A percentile compares a stretch with the other conserved stretches of the same genome.
Evolutionary conservation across 2,329 filamentous ascomycete genomes (phyloP).

Genomic region (Penicillium sp.): DNA sequence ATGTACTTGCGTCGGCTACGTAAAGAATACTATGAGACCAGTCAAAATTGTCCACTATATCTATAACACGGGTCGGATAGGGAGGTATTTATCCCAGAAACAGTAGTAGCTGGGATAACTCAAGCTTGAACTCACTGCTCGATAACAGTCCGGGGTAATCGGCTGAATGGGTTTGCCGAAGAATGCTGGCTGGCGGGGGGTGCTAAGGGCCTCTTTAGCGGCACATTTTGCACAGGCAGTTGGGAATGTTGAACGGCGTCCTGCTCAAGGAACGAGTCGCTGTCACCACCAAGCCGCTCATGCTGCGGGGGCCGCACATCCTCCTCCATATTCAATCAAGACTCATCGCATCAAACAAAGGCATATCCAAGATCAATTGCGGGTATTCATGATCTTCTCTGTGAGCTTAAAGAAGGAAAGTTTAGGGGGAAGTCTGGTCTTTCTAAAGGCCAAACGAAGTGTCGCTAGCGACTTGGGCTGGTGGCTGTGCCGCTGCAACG

Average conservation of each 20-base stretch:
- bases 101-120: conserved; percentile 4
- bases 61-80: conserved; percentile 3
- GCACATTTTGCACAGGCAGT: conserved; percentile 15
- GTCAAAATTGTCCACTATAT: conserved; percentile 26
- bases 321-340: conserved; percentile 31
- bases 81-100: background rate
- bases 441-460: conserved; percentile 18
- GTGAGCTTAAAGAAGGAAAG: conserved; percentile 16
- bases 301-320: conserved; percentile 26
- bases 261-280: conserved; percentile 16
- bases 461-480: conserved; percentile 22
- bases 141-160: conserved; percentile 35
- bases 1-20: conserved; percentile 51
- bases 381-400: conserved; percentile 19
- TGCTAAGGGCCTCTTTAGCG: conserved; percentile 6
- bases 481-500: conserved; percentile 30
- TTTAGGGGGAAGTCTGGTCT: background rate
- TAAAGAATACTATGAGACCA: conserved; percentile 49
- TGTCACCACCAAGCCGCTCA: conserved; percentile 22
- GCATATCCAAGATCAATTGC: conserved; percentile 26
- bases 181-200: conserved; percentile 15
- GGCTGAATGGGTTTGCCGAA: conserved; percentile 25
- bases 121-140: conserved; percentile 32
- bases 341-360: conserved; percentile 25
- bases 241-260: conserved; percentile 15